These are phyloP conservation scores for Ascocoryne sarcoides DNA, from an alignment of 2,329 filamentous ascomycete species.

Conservation along the genomic window DNA sequence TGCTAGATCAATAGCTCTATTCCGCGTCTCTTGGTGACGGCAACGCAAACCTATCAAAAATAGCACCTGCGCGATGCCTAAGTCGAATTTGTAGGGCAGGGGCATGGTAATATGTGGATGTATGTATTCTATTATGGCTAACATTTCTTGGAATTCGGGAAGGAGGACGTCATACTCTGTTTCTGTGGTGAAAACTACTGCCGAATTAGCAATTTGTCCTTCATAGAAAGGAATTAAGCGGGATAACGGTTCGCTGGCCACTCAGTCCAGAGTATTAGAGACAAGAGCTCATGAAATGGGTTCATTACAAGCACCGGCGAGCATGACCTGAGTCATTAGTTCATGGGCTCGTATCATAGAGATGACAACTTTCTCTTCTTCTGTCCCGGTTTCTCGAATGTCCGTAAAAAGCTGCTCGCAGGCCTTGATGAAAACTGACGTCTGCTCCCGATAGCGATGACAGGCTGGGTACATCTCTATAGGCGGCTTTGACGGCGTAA, in stretches of 20 bases:
- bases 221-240: too few species aligned
- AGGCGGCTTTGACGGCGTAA: slow-evolving; percentile 4
- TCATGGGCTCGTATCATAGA: slow-evolving; percentile 4
- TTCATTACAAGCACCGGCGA: slow-evolving; percentile 4
- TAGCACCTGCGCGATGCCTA: slow-evolving; percentile 2
- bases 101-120: slow-evolving; percentile 2
- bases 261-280: too few species aligned
- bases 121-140: slow-evolving; percentile 3
- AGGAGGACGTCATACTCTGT: slow-evolving; percentile 7
- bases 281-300: too few species aligned
- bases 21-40: slow-evolving; percentile 3
- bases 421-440: slow-evolving; percentile 4
- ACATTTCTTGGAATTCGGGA: slow-evolving; percentile 4
- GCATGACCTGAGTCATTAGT: slow-evolving; percentile 9
- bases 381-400: not conserved
- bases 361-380: slow-evolving; percentile 5
- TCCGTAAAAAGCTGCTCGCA: not conserved
- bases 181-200: slow-evolving; percentile 6
- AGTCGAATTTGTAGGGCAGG: slow-evolving; percentile 5
- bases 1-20: slow-evolving; percentile 3
- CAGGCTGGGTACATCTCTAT: slow-evolving; percentile 4
- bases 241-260: too few species aligned
- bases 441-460: slow-evolving; percentile 6
- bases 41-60: slow-evolving; percentile 4
- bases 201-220: too few species aligned